These are phyloP conservation scores for Protomyces arabidopsidicola DNA, from an alignment of 1,139 yeast genomes.

Conservation along the genomic window DNA sequence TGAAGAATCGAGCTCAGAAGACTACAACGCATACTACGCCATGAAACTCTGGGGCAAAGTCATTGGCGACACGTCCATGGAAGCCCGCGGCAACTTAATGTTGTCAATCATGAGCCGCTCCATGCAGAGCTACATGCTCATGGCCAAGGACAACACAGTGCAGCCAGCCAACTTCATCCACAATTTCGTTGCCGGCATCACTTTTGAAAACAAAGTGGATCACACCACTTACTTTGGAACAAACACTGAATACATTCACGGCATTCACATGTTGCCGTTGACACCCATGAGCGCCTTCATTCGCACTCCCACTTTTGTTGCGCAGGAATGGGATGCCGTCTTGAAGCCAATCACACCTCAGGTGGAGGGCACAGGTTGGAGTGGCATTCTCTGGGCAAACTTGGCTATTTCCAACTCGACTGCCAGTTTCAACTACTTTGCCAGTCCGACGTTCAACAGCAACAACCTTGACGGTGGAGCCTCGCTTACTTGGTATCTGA, in stretches of 20 bases:
- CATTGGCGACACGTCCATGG: slow-evolving; percentile 67
- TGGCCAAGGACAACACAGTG: slow-evolving; percentile 52
- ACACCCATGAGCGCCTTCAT: slow-evolving; percentile 79
- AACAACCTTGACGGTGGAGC: slow-evolving; percentile 78
- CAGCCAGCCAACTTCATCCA: slow-evolving; percentile 55
- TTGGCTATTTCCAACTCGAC: slow-evolving; percentile 65
- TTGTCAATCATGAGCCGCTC: slow-evolving; percentile 59
- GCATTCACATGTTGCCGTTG: slow-evolving; percentile 89
- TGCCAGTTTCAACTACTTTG: slow-evolving; percentile 64
- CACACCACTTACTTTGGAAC: slow-evolving; percentile 88
- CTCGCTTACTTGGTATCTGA: slow-evolving; percentile 82
- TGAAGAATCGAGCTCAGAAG: slow-evolving; percentile 73
- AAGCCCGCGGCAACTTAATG: slow-evolving; percentile 72
- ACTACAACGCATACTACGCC: slow-evolving; percentile 63
- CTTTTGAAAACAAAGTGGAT: slow-evolving; percentile 50
- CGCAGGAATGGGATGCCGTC: slow-evolving; percentile 71
- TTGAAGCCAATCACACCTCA: slow-evolving; percentile 49
- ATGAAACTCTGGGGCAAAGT: slow-evolving; percentile 78
- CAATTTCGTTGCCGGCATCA: slow-evolving; percentile 70
- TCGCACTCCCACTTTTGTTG: slow-evolving; percentile 63
- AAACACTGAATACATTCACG: slow-evolving; percentile 76
- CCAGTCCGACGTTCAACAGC: slow-evolving; percentile 47
- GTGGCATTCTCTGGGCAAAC: slow-evolving; percentile 64
- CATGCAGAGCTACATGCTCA: slow-evolving; percentile 59
- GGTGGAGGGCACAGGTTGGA: slow-evolving; percentile 73